These are phyloP conservation scores for Zoysia japonica DNA, from an alignment of 176 grass and related monocot species.

Conservation along the genomic window DNA sequence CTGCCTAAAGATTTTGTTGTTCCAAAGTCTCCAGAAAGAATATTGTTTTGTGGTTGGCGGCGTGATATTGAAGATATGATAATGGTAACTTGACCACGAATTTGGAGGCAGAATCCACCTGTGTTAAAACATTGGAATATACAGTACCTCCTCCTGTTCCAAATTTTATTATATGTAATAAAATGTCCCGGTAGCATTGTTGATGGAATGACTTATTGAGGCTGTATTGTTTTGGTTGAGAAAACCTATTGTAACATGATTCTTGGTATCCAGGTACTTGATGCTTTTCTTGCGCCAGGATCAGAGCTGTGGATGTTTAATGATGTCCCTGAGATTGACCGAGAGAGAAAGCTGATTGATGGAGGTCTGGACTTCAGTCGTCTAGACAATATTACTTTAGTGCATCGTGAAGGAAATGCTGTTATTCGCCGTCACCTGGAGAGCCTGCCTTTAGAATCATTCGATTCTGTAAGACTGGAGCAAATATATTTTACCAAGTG, in stretches of 20 bases:
- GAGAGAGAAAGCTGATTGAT: slow-evolving; percentile 56
- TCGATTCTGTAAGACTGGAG: slow-evolving; percentile 60
- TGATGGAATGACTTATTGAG: not conserved
- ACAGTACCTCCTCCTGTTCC: not conserved
- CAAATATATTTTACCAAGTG: slow-evolving; percentile 5
- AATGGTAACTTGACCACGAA: slow-evolving; percentile 75
- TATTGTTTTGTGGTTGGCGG: slow-evolving; percentile 92
- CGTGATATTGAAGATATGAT: slow-evolving; percentile 93
- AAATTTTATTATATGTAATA: slow-evolving; percentile 5
- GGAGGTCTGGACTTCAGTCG: slow-evolving; percentile 66
- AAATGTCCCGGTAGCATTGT: not conserved
- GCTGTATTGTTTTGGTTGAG: slow-evolving; percentile 1
- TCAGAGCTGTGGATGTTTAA: slow-evolving; percentile 83
- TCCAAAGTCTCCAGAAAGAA: slow-evolving; percentile 82
- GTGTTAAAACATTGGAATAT: slow-evolving; percentile 6
- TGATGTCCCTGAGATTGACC: slow-evolving; percentile 67
- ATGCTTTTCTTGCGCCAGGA: slow-evolving; percentile 71
- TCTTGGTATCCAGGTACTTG: slow-evolving; percentile 61
- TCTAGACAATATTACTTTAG: slow-evolving; percentile 66
- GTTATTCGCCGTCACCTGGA: slow-evolving; percentile 67
- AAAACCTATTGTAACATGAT: slow-evolving; percentile 37
- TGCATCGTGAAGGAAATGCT: slow-evolving; percentile 71
- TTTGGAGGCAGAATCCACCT: slow-evolving; percentile 15
- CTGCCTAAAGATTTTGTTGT: slow-evolving; percentile 79
- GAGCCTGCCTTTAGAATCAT: slow-evolving; percentile 69